Evolutionary conservation across 768 basidiomycete species (phyloP).

Genomic region (Russula emetica): DNA sequence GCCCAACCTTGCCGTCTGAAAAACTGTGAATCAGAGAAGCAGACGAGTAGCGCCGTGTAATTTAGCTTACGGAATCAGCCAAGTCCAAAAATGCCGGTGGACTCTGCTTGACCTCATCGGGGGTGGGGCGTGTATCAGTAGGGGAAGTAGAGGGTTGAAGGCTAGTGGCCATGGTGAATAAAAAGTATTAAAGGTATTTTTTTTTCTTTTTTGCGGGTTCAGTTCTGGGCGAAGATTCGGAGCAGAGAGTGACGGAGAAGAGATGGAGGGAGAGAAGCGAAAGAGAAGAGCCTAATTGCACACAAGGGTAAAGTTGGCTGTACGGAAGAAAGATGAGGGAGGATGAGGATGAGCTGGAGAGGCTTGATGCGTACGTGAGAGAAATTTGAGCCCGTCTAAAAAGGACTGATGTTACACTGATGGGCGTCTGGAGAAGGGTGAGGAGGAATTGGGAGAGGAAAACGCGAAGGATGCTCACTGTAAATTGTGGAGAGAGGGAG

Average conservation of each 20-base stretch:
- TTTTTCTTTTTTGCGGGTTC: slow-evolving; percentile 46
- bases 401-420: slow-evolving; percentile 79
- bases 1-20: slow-evolving; percentile 74
- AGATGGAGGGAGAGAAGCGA: slow-evolving; percentile 42
- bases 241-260: slow-evolving; percentile 39
- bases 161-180: slow-evolving; percentile 61
- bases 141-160: slow-evolving; percentile 67
- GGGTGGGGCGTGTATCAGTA: slow-evolving; percentile 64
- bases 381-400: slow-evolving; percentile 69
- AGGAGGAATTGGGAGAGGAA: slow-evolving; percentile 13
- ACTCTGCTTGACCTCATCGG: slow-evolving; percentile 76
- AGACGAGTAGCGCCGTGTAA: slow-evolving; percentile 20
- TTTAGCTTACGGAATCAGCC: slow-evolving; percentile 75
- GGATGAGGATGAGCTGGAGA: slow-evolving; percentile 27
- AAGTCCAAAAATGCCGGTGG: slow-evolving; percentile 92
- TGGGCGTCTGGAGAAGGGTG: slow-evolving; percentile 35
- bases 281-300: slow-evolving; percentile 53
- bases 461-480: slow-evolving; percentile 18
- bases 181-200: slow-evolving; percentile 35
- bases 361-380: slow-evolving; percentile 48
- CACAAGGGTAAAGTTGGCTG: slow-evolving; percentile 53
- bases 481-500: slow-evolving; percentile 18
- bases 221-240: slow-evolving; percentile 48
- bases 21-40: slow-evolving; percentile 21
- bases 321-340: slow-evolving; percentile 27